Evolutionary conservation across 805 yeast genomes (phyloP).

Genomic region (Saturnispora dispora): DNA sequence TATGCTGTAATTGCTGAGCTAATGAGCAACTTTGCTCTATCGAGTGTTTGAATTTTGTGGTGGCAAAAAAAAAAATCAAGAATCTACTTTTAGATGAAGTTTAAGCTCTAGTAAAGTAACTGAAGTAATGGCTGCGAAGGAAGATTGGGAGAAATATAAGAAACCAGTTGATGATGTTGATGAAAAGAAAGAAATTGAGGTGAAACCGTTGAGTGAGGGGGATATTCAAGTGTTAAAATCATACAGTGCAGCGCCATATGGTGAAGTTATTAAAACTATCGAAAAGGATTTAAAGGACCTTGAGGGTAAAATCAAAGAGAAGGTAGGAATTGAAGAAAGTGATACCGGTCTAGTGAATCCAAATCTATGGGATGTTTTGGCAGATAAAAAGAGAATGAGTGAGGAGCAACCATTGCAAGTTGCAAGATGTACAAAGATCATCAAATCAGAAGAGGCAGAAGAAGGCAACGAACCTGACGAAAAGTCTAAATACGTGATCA

Average conservation of each 20-base stretch:
- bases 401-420: conserved; percentile 97
- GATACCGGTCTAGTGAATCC: conserved; percentile 98
- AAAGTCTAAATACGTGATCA: conserved; percentile 87
- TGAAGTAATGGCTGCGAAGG: conserved; percentile 82
- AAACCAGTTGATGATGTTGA: conserved; percentile 66
- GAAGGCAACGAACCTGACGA: conserved; percentile 42
- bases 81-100: neutral
- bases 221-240: conserved; percentile 96
- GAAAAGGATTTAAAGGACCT: conserved; percentile 82
- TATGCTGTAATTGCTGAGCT: neutral
- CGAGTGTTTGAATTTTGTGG: neutral
- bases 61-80: conserved; percentile 5
- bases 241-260: conserved; percentile 97
- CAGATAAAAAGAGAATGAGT: conserved; percentile 86
- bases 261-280: conserved; percentile 63
- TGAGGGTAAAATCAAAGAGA: conserved; percentile 85
- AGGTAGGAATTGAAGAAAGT: conserved; percentile 87
- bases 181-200: conserved; percentile 55
- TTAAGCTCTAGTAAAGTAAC: neutral
- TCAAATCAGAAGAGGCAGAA: conserved; percentile 46
- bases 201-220: conserved; percentile 85
- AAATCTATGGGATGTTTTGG: conserved; percentile 94
- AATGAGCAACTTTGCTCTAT: neutral
- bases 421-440: conserved; percentile 96
- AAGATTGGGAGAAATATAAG: conserved; percentile 96